Base-by-base conservation (phyloP, 169 alveolate species). In the Plasmodium berghei region DNA sequence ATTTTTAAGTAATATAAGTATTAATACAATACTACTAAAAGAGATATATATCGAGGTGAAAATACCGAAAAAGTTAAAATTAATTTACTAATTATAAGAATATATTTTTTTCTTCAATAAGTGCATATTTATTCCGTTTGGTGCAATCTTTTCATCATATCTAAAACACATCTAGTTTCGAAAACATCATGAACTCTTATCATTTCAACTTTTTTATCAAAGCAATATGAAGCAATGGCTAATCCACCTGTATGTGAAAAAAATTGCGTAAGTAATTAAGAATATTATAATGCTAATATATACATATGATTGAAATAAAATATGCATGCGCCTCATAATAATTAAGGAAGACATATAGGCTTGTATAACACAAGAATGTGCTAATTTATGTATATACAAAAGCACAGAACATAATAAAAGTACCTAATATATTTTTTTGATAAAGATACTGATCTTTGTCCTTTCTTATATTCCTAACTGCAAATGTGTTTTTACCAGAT, bases 121-220 rank as follows among this genome's bases (percentile, higher is more conserved):
- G 4, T 34, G 42, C 42, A 34, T 34, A 4, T 3, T 34, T 34
- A 34, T 34, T 34, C 42, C 6, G 4, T 34, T 52, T 63, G 46
- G 40, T 77, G 80, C 54, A 77, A 63, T 55, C 56, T 77, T 64
- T 56, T 24, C 22, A 77, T 55, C 20, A 77, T 75, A 58, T 77
- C 89, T 58, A 77, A 45, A 45, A 77, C 89, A 10, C 77, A 52
- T 56, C 66, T 77, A 9, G 89, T 77, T 64, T 77, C 89, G 28
- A 77, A 52, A 52, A 77, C 77, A 20, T 77, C 89, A 59, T 77
- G 89, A 45, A 77, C 89, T 52, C 89, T 62, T 54, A 77, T 77
- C n/a, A 77, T 48, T 22, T 77, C 89, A 10, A 77, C 89, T 67
- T 77, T 77, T 52, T 77, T 77, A 22, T 77, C 63, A 52, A 24